These are phyloP conservation scores for Trichoderma simmonsii DNA, from an alignment of 2,329 filamentous ascomycete genomes.

Conservation along the genomic window DNA sequence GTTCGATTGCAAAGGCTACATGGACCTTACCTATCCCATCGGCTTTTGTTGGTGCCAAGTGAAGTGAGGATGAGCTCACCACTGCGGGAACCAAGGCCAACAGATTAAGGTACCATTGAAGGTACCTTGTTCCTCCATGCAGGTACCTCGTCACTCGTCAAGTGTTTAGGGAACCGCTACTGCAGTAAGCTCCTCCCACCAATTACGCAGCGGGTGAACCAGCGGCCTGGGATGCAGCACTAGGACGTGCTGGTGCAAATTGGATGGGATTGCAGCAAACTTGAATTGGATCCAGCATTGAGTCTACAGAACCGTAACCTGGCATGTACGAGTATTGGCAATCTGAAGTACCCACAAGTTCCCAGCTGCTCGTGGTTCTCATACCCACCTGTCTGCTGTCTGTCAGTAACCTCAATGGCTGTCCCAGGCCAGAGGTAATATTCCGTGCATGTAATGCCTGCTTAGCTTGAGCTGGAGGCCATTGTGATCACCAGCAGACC, in stretches of 20 bases:
- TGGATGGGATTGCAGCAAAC: background rate
- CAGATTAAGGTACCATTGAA: background rate
- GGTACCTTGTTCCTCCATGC: background rate
- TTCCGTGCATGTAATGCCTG: background rate
- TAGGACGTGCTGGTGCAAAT: background rate
- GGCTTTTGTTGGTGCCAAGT: background rate
- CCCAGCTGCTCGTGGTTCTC: background rate
- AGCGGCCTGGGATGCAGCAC: background rate
- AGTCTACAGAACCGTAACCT: background rate
- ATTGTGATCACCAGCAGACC: background rate
- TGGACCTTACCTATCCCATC: background rate
- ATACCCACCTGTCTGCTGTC: background rate
- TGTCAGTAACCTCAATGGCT: background rate
- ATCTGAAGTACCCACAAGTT: background rate
- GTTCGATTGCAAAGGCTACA: background rate
- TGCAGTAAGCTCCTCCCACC: background rate
- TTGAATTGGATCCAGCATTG: background rate
- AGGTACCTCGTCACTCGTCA: background rate
- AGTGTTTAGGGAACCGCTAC: background rate
- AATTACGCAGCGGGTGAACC: background rate
- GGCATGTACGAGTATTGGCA: background rate
- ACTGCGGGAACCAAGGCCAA: background rate
- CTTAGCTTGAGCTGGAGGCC: background rate
- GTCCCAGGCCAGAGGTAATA: background rate
- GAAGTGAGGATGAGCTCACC: background rate